Evolutionary conservation across 2,329 filamentous ascomycete genomes (phyloP), one percentile per base, ranked within the genome.

Genomic region (Cladophialophora bantiana): DNA sequence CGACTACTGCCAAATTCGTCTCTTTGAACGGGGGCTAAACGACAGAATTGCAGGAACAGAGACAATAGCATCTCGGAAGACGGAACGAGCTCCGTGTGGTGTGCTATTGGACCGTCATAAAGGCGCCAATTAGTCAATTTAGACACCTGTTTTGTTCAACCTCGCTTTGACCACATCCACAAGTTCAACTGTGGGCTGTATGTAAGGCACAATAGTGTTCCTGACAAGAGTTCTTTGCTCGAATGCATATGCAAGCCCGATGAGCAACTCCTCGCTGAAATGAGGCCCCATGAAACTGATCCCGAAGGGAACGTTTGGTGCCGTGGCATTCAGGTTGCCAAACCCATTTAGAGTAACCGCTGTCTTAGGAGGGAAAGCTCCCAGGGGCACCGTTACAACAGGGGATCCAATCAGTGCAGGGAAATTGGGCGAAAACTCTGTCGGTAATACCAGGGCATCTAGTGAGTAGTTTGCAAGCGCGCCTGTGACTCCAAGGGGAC

Each of bases 191-290:
- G 48, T 61, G 15, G 71, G 68, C 40, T 65, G 48, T 35, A 71
- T 66, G 18, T 70, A 70, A 10, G 72, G 72, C 31, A 32, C 53
- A 10, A 73, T 70, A 12, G 62, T 71, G 26, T 76, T 72, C 57
- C 86, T 78, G 10, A 82, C 79, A 72, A 78, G 76, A 2, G 84
- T 89, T 69, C 81, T 79, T 78, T 90, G 86, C 79, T 92, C 89
- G 76, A 87, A 90, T 3, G 87, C 88, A 79, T 89, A 91, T 6
- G 88, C 89, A 73, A 88, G 83, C 0, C 85, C 86, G 65, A 92
- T 85, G 70, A 92, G 73, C 35, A 77, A 81, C 72, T 84, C 85
- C 75, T 92, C 89, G 40, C 82, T 85, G 79, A 86, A 92, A 57
- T 82, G 82, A 2, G 77, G 76, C 0, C 88, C 90, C 54, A 90